Percentiles rank a stretch among this genome's conserved stretches.
Conservation (phyloP, 1,139 yeast genomes). For the Saccharomyces hybrid region DNA sequence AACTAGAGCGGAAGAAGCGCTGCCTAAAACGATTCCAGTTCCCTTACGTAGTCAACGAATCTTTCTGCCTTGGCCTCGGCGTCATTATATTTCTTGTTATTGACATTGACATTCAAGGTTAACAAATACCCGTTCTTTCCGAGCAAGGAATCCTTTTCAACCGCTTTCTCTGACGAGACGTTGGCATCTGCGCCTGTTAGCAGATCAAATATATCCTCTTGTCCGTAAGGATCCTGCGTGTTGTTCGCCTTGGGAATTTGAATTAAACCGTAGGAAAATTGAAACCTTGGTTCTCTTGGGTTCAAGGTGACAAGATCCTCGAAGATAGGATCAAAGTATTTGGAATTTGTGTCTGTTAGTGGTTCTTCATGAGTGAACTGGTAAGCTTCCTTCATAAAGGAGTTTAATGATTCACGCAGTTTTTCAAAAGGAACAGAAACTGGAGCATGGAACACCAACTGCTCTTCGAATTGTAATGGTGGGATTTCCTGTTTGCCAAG, state of each 20-base stretch:
- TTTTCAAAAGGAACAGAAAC: conserved; percentile 12
- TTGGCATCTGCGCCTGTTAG: not conserved
- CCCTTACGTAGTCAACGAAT: conserved; percentile 23
- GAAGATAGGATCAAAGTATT: conserved; percentile 50
- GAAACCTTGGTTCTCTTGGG: conserved; percentile 51
- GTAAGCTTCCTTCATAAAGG: conserved; percentile 20
- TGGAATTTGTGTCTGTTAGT: conserved; percentile 33
- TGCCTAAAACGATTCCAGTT: conserved; percentile 9
- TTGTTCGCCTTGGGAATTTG: conserved; percentile 13
- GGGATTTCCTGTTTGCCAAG: conserved; percentile 6
- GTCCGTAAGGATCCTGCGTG: not conserved
- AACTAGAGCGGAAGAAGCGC: not conserved
- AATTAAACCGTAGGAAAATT: conserved; percentile 32
- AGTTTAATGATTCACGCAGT: conserved; percentile 13
- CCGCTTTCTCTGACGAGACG: conserved; percentile 1
- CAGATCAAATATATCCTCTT: not conserved
- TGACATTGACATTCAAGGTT: conserved; percentile 34
- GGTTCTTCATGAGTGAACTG: conserved; percentile 19
- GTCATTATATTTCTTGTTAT: conserved; percentile 24
- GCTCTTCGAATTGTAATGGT: conserved; percentile 28
- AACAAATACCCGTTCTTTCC: conserved; percentile 13
- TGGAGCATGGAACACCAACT: conserved; percentile 15
- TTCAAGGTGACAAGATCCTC: conserved; percentile 58
- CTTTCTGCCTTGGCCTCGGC: conserved; percentile 22
- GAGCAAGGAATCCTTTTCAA: not conserved